Conservation (phyloP, 139 green algal genomes). For the Trebouxia sp. region DNA sequence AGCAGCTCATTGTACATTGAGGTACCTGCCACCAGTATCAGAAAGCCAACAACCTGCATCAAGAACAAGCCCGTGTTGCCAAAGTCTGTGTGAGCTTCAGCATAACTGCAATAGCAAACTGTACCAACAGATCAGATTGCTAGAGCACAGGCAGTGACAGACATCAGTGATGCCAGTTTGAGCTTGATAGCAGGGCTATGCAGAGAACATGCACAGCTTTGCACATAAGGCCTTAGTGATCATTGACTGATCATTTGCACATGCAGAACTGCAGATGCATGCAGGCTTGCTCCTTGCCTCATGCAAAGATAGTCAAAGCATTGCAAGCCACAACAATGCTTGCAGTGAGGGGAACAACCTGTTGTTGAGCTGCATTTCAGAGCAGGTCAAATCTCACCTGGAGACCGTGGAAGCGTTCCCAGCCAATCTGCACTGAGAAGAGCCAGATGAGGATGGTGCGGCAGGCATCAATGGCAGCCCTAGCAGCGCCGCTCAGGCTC, state of each 20-base stretch:
- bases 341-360: too few species aligned
- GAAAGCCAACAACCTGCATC: constrained; percentile 73
- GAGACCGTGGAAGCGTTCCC: constrained; percentile 81
- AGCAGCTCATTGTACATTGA: constrained; percentile 85
- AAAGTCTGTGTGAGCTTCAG: too few species aligned
- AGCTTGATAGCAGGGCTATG: too few species aligned
- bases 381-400: constrained; percentile 43
- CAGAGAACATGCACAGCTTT: neutral
- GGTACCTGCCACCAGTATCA: constrained; percentile 73
- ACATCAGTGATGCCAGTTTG: too few species aligned
- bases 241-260: neutral
- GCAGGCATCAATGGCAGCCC: constrained; percentile 83
- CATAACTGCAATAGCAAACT: too few species aligned
- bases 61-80: too few species aligned
- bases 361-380: too few species aligned
- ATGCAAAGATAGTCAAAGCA: neutral
- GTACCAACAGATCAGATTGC: too few species aligned
- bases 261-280: too few species aligned
- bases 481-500: constrained; percentile 67
- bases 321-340: neutral
- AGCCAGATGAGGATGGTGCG: constrained; percentile 84
- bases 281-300: too few species aligned
- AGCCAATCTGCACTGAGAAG: constrained; percentile 69
- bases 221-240: too few species aligned
- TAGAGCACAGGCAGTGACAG: too few species aligned